Evolutionary conservation across 2,329 filamentous ascomycete genomes (phyloP).

Genomic region (Penicillium sp.): DNA sequence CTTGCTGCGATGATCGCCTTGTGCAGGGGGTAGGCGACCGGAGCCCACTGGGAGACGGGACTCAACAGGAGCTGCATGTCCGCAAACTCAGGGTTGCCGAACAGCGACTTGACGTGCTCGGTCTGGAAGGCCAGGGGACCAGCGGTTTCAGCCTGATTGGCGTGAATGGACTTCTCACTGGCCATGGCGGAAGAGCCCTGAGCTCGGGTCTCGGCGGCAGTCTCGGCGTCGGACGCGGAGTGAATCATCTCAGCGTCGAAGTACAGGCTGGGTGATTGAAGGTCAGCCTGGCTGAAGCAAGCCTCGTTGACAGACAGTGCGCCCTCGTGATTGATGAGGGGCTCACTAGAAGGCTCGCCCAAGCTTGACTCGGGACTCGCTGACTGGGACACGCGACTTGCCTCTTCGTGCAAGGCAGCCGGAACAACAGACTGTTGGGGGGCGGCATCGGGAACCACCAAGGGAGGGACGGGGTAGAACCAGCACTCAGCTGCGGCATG

Average conservation of each 20-base stretch:
- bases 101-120: not conserved
- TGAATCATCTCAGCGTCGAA: slow-evolving; percentile 5
- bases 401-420: not conserved
- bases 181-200: not conserved
- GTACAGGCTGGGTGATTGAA: slow-evolving; percentile 1
- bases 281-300: not conserved
- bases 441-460: not conserved
- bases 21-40: not conserved
- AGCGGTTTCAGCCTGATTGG: not conserved
- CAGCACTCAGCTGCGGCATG: slow-evolving; percentile 3
- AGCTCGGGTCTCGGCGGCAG: not conserved
- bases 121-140: not conserved
- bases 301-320: not conserved
- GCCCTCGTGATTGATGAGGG: not conserved
- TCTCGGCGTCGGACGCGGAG: not conserved
- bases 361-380: not conserved
- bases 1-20: not conserved
- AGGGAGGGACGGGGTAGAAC: not conserved
- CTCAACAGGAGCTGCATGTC: slow-evolving; percentile 4
- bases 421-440: not conserved
- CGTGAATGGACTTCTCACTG: not conserved
- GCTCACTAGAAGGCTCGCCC: not conserved
- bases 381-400: not conserved
- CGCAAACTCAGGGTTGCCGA: not conserved
- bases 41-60: not conserved